Evolutionary conservation across 768 basidiomycete species (phyloP).

Genomic region (Mycena floridula): DNA sequence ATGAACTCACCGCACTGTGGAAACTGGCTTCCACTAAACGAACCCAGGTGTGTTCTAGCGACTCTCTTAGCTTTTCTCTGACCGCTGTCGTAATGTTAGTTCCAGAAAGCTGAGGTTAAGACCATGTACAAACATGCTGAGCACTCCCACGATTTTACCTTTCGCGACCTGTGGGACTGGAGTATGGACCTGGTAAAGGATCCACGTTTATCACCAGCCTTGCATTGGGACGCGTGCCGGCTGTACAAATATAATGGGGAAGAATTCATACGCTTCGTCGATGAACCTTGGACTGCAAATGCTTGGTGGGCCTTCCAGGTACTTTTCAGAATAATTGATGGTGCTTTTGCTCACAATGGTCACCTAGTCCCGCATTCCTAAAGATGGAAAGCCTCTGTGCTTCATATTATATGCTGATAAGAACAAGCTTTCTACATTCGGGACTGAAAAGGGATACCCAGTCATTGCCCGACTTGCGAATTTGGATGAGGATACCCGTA

Average conservation of each 20-base stretch:
- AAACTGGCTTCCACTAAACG: background rate
- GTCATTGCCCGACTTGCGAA: constrained; percentile 27
- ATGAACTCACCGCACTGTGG: background rate
- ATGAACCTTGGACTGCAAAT: constrained; percentile 33
- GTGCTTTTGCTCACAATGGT: no score
- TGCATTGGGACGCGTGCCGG: constrained; percentile 25
- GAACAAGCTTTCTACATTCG: constrained; percentile 29
- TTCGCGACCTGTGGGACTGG: constrained; percentile 20
- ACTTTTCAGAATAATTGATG: constrained; percentile 6
- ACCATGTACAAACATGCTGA: constrained; percentile 13
- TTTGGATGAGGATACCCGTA: constrained; percentile 23
- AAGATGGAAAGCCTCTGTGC: constrained; percentile 17
- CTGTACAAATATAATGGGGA: constrained; percentile 21
- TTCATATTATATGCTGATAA: constrained; percentile 37
- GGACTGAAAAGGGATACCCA: constrained; percentile 29
- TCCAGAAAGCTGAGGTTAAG: constrained; percentile 11
- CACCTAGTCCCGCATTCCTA: constrained; percentile 12
- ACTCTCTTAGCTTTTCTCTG: constrained; percentile 4
- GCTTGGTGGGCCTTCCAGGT: constrained; percentile 32
- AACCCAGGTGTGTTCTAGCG: background rate
- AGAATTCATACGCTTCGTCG: constrained; percentile 21
- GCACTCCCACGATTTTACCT: constrained; percentile 13
- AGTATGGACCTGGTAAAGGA: constrained; percentile 19
- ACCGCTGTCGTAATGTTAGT: constrained; percentile 10
- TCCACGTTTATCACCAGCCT: constrained; percentile 13